Percentiles rank a stretch among this genome's conserved stretches.
Evolutionary conservation across 140 eudicot species (phyloP).

Genomic region (Flaveria floridana): DNA sequence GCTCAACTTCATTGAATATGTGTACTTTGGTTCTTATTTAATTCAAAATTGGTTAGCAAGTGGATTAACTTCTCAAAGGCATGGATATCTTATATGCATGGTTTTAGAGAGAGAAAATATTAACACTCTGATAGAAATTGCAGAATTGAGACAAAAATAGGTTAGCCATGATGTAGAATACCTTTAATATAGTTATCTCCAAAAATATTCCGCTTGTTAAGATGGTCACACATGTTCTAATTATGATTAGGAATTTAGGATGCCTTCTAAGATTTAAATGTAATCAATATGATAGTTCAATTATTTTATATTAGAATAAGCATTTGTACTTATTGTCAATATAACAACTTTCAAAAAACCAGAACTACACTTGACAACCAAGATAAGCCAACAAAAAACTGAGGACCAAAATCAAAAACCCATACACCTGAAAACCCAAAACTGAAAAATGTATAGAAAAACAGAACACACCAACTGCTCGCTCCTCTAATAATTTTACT

Average conservation of each 20-base stretch:
- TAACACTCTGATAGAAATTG: neutral
- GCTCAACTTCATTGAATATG: constrained; percentile 7
- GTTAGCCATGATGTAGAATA: neutral
- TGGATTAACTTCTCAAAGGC: neutral
- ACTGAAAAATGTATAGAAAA: neutral
- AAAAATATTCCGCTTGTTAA: neutral
- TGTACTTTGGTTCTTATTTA: neutral
- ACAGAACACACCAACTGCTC: neutral
- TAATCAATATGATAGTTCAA: neutral
- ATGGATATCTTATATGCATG: neutral
- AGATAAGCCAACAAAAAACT: neutral
- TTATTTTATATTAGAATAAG: neutral
- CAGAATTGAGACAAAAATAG: neutral
- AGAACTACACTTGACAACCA: neutral
- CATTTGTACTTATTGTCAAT: neutral
- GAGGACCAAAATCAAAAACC: neutral
- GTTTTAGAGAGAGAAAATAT: neutral
- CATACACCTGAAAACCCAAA: neutral
- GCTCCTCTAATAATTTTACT: neutral
- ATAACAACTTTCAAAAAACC: neutral
- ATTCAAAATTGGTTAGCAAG: neutral
- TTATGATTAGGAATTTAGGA: neutral
- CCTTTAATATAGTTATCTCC: neutral
- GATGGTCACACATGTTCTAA: neutral
- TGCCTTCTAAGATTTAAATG: neutral